Conservation (phyloP, 441 rosid species). For the Jatropha podagrica region DNA sequence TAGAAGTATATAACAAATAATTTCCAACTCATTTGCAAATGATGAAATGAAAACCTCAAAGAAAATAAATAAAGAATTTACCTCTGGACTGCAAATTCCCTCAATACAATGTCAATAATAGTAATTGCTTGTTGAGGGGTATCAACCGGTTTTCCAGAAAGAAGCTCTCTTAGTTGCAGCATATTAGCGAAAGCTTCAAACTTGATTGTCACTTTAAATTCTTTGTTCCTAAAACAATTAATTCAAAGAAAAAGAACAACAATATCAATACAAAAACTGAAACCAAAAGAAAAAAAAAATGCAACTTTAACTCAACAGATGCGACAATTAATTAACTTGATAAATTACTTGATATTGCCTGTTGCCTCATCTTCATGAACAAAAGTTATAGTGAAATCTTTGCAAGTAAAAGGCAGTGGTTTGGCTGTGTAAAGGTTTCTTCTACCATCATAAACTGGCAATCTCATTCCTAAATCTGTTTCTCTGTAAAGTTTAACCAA, state of each 20-base stretch:
- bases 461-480: slow-evolving; percentile 80
- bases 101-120: slow-evolving; percentile 85
- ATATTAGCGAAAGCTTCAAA: slow-evolving; percentile 85
- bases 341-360: slow-evolving; percentile 58
- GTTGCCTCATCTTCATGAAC: slow-evolving; percentile 72
- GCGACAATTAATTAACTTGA: neutral
- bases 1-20: neutral
- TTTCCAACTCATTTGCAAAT: neutral
- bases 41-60: neutral
- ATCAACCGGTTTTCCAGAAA: slow-evolving; percentile 88
- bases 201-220: slow-evolving; percentile 79
- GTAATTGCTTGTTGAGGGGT: slow-evolving; percentile 85
- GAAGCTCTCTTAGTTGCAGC: slow-evolving; percentile 82
- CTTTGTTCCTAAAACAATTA: slow-evolving; percentile 27
- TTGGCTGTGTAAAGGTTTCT: slow-evolving; percentile 96
- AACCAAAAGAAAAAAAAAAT: neutral
- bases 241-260: slow-evolving; percentile 1
- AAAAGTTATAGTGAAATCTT: slow-evolving; percentile 81
- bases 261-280: neutral
- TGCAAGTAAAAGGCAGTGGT: slow-evolving; percentile 82
- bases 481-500: slow-evolving; percentile 81
- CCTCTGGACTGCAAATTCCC: slow-evolving; percentile 55
- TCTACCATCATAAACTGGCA: slow-evolving; percentile 98
- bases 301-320: neutral
- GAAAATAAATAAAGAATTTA: neutral